These are phyloP conservation scores for Fragaria ananassa DNA, from an alignment of 306 rosid species.

Conservation along the genomic window DNA sequence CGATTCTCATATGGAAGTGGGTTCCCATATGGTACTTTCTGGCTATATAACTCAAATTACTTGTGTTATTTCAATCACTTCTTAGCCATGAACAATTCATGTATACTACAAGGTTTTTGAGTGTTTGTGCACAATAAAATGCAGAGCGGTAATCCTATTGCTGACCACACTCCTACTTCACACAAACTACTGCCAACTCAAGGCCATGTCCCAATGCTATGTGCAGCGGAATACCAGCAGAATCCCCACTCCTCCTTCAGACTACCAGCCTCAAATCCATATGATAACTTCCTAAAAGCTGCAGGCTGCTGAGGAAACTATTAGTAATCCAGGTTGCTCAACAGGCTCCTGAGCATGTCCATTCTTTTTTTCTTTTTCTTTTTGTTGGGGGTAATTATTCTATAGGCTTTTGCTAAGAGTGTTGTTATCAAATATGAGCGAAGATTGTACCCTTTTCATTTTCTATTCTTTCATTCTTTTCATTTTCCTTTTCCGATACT, in stretches of 20 bases:
- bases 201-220: conserved; percentile 28
- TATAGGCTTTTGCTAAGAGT: conserved; percentile 1
- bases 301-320: conserved; percentile 66
- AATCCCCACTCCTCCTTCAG: conserved; percentile 43
- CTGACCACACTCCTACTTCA: conserved; percentile 33
- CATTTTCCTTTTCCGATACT: neutral
- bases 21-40: conserved; percentile 44
- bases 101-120: neutral
- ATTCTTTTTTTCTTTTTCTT: neutral
- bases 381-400: neutral
- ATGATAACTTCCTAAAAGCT: conserved; percentile 83
- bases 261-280: conserved; percentile 85
- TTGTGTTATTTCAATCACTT: conserved; percentile 7
- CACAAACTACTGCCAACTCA: conserved; percentile 23
- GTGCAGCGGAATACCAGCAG: conserved; percentile 49
- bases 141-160: conserved; percentile 48
- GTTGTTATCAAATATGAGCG: conserved; percentile 5
- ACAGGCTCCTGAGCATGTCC: neutral
- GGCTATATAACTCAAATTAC: conserved; percentile 7
- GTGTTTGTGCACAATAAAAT: conserved; percentile 19
- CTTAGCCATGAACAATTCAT: neutral
- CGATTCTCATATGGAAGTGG: conserved; percentile 12
- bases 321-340: neutral
- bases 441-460: neutral
- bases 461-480: neutral